These are phyloP conservation scores for Stachybotrys elegans DNA, from an alignment of 2,329 filamentous ascomycete genomes.

Conservation along the genomic window DNA sequence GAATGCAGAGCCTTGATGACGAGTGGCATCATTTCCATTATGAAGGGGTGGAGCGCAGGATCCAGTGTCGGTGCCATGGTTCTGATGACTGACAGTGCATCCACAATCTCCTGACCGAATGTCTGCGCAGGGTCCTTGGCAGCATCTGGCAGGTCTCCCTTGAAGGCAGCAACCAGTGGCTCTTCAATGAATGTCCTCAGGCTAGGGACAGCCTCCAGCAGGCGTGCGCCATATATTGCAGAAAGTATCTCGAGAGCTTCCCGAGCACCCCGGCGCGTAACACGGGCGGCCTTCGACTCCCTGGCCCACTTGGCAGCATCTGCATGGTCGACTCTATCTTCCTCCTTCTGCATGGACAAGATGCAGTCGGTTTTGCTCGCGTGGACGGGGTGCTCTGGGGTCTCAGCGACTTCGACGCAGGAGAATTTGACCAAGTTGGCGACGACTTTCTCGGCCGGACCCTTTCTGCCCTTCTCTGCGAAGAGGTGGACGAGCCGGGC, in stretches of 20 bases:
- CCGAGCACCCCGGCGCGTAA: slow-evolving; percentile 89
- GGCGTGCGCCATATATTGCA: slow-evolving; percentile 66
- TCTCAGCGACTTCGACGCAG: slow-evolving; percentile 95
- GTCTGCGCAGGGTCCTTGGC: slow-evolving; percentile 68
- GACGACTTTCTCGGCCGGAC: slow-evolving; percentile 91
- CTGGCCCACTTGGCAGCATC: slow-evolving; percentile 86
- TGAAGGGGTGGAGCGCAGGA: slow-evolving; percentile 67
- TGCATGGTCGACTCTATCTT: slow-evolving; percentile 87
- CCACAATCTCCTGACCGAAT: slow-evolving; percentile 87
- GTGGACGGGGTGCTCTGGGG: slow-evolving; percentile 87
- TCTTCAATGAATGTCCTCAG: slow-evolving; percentile 75
- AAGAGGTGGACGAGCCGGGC: slow-evolving; percentile 83
- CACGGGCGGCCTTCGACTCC: slow-evolving; percentile 82
- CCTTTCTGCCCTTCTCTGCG: slow-evolving; percentile 70
- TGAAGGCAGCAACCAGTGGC: slow-evolving; percentile 71
- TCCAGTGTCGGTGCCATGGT: slow-evolving; percentile 91
- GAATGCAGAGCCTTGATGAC: slow-evolving; percentile 86
- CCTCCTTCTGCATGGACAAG: slow-evolving; percentile 92
- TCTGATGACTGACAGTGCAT: slow-evolving; percentile 87
- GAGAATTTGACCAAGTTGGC: slow-evolving; percentile 95
- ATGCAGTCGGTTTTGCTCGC: slow-evolving; percentile 73
- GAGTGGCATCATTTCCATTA: slow-evolving; percentile 77
- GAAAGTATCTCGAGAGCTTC: slow-evolving; percentile 88
- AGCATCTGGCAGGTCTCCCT: slow-evolving; percentile 63
- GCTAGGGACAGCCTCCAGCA: slow-evolving; percentile 82